Conservation (phyloP, 352 stramenopile genomes). For the Phytophthora ramorum region DNA sequence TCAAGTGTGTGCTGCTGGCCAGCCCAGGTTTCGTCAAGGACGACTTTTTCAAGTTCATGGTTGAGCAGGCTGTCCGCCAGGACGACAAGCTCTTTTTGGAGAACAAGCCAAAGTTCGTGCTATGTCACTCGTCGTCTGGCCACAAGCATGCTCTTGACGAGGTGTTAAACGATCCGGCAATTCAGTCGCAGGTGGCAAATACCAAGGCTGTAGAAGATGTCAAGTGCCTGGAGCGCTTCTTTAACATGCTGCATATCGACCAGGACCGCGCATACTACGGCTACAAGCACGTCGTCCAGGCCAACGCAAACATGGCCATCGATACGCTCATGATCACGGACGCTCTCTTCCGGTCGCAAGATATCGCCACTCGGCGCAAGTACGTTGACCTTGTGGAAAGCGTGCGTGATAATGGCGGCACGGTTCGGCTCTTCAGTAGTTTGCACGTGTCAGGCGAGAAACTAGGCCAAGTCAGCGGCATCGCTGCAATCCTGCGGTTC, state of each 20-base stretch:
- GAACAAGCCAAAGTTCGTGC: slow-evolving; percentile 97
- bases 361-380: slow-evolving; percentile 90
- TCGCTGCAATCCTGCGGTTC: slow-evolving; percentile 96
- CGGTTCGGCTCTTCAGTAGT: slow-evolving; percentile 94
- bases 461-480: slow-evolving; percentile 93
- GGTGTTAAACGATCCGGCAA: slow-evolving; percentile 93
- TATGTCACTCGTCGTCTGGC: slow-evolving; percentile 95
- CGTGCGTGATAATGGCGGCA: slow-evolving; percentile 91
- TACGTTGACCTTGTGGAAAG: slow-evolving; percentile 96
- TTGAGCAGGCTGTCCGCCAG: slow-evolving; percentile 90
- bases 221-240: slow-evolving; percentile 94
- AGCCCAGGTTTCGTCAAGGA: slow-evolving; percentile 98
- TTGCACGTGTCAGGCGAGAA: slow-evolving; percentile 96
- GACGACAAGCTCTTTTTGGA: slow-evolving; percentile 96
- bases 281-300: slow-evolving; percentile 93
- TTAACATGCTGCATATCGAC: slow-evolving; percentile 96
- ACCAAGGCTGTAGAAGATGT: slow-evolving; percentile 95
- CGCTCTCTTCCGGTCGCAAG: slow-evolving; percentile 93
- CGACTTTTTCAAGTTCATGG: slow-evolving; percentile 97
- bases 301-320: slow-evolving; percentile 94
- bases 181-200: slow-evolving; percentile 94
- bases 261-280: slow-evolving; percentile 98
- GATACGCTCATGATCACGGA: slow-evolving; percentile 97
- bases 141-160: slow-evolving; percentile 98
- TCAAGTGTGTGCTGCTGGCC: slow-evolving; percentile 97